Evolutionary conservation across 78 protist species (phyloP).

Genomic region (Emiliania huxleyi): DNA sequence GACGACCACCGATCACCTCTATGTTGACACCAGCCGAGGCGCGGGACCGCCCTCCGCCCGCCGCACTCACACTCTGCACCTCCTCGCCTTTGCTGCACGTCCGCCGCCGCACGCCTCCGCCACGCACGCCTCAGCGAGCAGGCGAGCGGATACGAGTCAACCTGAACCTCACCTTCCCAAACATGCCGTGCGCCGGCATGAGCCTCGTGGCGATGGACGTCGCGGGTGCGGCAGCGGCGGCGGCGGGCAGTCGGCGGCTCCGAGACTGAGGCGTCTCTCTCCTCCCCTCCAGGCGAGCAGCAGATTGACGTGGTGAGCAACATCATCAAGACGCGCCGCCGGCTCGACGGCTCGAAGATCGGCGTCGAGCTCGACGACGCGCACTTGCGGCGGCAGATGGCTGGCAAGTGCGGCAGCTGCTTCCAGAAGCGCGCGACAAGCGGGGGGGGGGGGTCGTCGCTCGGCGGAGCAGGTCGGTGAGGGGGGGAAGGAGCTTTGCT

Average conservation of each 20-base stretch:
- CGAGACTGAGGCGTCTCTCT: no score
- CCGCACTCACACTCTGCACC: no score
- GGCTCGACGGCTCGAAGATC: not conserved
- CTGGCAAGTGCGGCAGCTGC: not conserved
- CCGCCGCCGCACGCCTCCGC: no score
- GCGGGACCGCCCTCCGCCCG: no score
- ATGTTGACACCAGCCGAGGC: constrained; percentile 39
- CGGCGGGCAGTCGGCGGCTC: no score
- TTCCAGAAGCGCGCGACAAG: not conserved
- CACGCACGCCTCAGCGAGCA: no score
- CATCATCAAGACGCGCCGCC: constrained; percentile 28
- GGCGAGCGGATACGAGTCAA: not conserved
- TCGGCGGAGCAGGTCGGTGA: no score
- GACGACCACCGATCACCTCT: not conserved
- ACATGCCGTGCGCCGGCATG: constrained; percentile 37
- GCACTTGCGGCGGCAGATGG: not conserved
- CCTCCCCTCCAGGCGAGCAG: no score
- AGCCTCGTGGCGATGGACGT: constrained; percentile 53
- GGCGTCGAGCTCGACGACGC: not conserved
- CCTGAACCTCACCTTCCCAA: constrained; percentile 49
- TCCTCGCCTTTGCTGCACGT: no score
- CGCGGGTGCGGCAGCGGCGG: no score
- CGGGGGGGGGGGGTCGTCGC: no score
- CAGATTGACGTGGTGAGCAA: constrained; percentile 45
- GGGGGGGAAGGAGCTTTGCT: no score